Evolutionary conservation across 495 filamentous ascomycete genomes (phyloP), one percentile per base, ranked within the genome.

Genomic region (Podospora pseudopauciseta): DNA sequence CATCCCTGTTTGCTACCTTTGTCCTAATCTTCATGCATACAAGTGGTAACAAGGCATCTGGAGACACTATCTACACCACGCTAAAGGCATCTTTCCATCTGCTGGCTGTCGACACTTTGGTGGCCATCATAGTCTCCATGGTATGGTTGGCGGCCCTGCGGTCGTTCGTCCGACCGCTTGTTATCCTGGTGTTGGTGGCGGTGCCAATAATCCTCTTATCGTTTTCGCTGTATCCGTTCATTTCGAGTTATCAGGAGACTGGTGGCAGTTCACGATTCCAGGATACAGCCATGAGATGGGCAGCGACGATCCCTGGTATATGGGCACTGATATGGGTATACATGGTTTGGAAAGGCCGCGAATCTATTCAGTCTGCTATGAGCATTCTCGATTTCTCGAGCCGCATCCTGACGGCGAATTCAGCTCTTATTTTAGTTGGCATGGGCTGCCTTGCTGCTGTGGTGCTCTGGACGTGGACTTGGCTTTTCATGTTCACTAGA

Each of bases 401-500:
- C 74, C 88, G 89, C 56, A 96, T 99, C 59, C 85, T 99, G 18
- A 87, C 91, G 15, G 88, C 91, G 13, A 95, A 95, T 73, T 89
- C 94, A 26, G 90, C 90, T 20, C 82, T 99, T 27, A 80, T 98
- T n/a, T 76, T 89, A 3, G 84, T 97, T 32, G 94, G 94, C 20
- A 87, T 98, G 70, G 89, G 80, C 34, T 90, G 89, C 28, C 85
- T 99, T n/a, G 84, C 81, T 11, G 81, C 85, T 44, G 88, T 96
- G 56, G 89, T 96, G 11, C 80, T 86, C 7, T 98, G 94, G 91
- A 97, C 93, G 2, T 99, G 95, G 95, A 72, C 90, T 11, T 99
- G 95, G 95, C 86, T 98, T 75, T 86, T 88, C 72, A 97, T 98
- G 95, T 99, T 99, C 78, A 95, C 92, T 2, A 86, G 93, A 28